Base-by-base conservation (phyloP, 495 filamentous ascomycete species). In the Aspergillus haitiensis region DNA sequence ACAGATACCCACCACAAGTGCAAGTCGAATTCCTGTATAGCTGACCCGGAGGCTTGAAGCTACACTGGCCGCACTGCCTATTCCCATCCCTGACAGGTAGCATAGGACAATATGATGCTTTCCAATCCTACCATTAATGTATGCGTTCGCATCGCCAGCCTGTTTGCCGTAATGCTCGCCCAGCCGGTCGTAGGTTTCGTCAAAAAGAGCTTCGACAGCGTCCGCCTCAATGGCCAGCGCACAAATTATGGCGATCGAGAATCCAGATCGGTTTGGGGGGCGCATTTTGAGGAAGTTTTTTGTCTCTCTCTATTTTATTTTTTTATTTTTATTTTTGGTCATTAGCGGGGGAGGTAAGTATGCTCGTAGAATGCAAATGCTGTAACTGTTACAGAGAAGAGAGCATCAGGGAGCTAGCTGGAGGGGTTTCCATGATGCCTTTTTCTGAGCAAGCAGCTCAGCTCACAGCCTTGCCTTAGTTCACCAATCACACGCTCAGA, bases 101-200 rank as follows among this genome's bases (percentile, higher is more conserved):
- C 58, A 56, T n/a, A 77, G 62, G 8, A 76, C 75, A 12, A 78
- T 70, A 66, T 77, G 63, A 50, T 75, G 63, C 6, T 56, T 48
- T 1, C 71, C 70, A 2, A 80, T 75, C 3, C 63, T 63, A 5
- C 77, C 77, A 12, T 55, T 70, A 0, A 58, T 70, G 58, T 81
- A 81, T 0, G 52, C 36, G 31, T 55, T 55, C n/a, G 37, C 34
- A n/a, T 55, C 52, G 0, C 16, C 37, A 18, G 52, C 5, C 7
- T 55, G 4, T 55, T 55, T 37, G 9, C 52, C 52, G 44, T 55
- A 55, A 3, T 10, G 5, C 27, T 42, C 18, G 36, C 52, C 15
- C 10, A 55, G 15, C 7, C 34, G 36, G 27, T 61, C 63, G 6
- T 67, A 75, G 34, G 60, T 45, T 11, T 63, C 37, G 55, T 77